Evolutionary conservation across 441 rosid genomes (phyloP), one percentile per base, ranked within the genome.

Genomic region (Cnidoscolus chayamansa): DNA sequence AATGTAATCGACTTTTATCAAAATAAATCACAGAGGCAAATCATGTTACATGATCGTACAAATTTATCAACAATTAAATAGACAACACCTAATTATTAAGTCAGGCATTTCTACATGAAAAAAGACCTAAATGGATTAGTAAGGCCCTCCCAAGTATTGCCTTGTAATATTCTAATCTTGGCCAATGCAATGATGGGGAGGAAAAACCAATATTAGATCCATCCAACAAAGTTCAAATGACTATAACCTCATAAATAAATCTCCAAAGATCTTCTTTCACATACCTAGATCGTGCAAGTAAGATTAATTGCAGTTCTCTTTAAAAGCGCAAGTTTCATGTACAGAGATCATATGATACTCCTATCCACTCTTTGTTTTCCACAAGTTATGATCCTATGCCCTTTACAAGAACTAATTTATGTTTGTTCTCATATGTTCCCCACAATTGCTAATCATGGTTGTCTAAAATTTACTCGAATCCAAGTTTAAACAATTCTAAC

Each of bases 11-110:
- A 40, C 57, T 57, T 55, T 37, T 13, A 60, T 1, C 10, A 56
- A 4, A 56, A 4, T 15, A 56, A 56, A 62, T 32, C 43, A 65
- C 0, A 60, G 2, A 50, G 40, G 25, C 16, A 35, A 17, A 4
- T 2, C 32, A 11, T 25, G 12, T 2, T 51, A 67, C 17, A 31
- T 35, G 40, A 35, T 32, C 13, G 11, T 56, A 73, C 17, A 20
- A 75, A 53, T 31, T 25, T 12, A 56, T n/a, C 37, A 43, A 30
- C 31, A 58, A 57, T 58, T 70, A 56, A 47, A 20, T 58, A 70
- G 65, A 30, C 54, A 69, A 25, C 12, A 58, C 56, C 20, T 58
- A 45, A n/a, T 19, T n/a, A n/a, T 4, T 7, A 50, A 10, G 37
- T 40, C 50, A 20, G 19, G 17, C 35, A 68, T 55, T 68, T 55